Evolutionary conservation across 2,329 filamentous ascomycete genomes (phyloP).

Genomic region (Cryphonectria carpinicola): DNA sequence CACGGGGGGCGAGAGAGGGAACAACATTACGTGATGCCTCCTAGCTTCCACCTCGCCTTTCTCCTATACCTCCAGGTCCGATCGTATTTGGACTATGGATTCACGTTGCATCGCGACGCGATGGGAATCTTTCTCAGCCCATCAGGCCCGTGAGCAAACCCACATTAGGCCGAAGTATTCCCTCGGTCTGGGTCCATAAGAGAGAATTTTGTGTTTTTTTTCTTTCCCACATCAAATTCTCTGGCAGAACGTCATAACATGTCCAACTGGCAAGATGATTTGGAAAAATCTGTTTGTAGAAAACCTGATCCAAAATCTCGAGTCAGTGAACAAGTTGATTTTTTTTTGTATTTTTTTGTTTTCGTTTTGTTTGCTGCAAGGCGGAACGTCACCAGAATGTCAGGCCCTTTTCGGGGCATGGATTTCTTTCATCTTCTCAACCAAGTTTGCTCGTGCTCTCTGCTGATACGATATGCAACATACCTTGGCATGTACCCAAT

Average conservation of each 20-base stretch:
- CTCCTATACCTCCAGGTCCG: constrained; percentile 19
- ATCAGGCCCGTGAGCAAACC: constrained; percentile 9
- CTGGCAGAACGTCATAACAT: constrained; percentile 2
- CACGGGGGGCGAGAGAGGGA: constrained; percentile 6
- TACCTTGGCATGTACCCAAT: not conserved
- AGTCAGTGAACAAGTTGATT: constrained; percentile 2
- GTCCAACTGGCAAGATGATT: not conserved
- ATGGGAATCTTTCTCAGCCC: constrained; percentile 22
- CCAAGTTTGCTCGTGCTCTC: not conserved
- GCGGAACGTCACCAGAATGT: not conserved
- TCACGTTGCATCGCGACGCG: constrained; percentile 24
- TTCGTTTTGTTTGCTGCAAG: not conserved
- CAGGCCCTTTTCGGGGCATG: not conserved
- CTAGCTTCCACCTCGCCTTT: constrained; percentile 14
- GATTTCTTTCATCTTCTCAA: not conserved
- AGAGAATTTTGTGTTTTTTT: not conserved
- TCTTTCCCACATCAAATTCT: not conserved
- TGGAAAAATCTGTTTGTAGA: not conserved
- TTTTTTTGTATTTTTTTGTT: not conserved
- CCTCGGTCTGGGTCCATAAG: not conserved
- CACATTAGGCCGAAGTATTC: not conserved
- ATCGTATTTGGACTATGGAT: constrained; percentile 16
- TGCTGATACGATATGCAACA: not conserved
- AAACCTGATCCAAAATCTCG: not conserved
- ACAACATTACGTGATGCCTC: constrained; percentile 21